Base-by-base conservation (phyloP, 2,329 filamentous ascomycete genomes). In the Cladosporium cucumerinum region DNA sequence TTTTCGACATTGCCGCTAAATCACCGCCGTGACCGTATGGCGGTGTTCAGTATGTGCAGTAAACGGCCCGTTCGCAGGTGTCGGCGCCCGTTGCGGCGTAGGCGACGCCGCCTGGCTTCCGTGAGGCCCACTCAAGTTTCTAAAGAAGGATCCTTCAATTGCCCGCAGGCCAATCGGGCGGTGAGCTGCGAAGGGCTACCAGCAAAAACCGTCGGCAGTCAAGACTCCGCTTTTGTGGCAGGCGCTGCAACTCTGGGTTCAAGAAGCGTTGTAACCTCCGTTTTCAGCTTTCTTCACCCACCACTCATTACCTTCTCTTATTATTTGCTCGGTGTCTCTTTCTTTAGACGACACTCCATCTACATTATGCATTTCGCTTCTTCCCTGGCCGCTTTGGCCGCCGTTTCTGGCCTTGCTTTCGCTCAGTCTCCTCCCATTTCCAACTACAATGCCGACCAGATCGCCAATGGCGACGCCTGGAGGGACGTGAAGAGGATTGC, bases 401-500 rank as follows among this genome's bases (percentile, higher is more conserved):
- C 61, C 54, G 48, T 64, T 34, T 57, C 61, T 21, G 54, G 61
- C 54, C 30, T 64, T 39, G 61, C 54, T 36, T 16, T 52, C 28
- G 61, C 61, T n/a, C 61, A 64, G 55, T 63, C 61, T 46, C 61
- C 61, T 57, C 54, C 54, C n/a, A 34, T 58, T n/a, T 58, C 54
- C 39, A 39, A 64, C 55, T 69, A 58, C 54, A 64, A 59, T 5
- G 54, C 43, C 23, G 34, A 65, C 25, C 66, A 69, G 23, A 66
- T 69, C 48, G 51, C 36, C 54, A 64, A 66, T 54, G 67, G 67
- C 25, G 61, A 62, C 7, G 67, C 67, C 21, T 68, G 59, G 36
- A 32, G 43, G 28, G 61, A 67, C 23, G 55, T 66, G 12, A 46
- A 34, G 18, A 54, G 65, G 36, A 66, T 63, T 16, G 62, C 64